Evolutionary conservation across 805 yeast genomes (phyloP), one percentile per base, ranked within the genome.

Genomic region (Kuraishia hungarica): DNA sequence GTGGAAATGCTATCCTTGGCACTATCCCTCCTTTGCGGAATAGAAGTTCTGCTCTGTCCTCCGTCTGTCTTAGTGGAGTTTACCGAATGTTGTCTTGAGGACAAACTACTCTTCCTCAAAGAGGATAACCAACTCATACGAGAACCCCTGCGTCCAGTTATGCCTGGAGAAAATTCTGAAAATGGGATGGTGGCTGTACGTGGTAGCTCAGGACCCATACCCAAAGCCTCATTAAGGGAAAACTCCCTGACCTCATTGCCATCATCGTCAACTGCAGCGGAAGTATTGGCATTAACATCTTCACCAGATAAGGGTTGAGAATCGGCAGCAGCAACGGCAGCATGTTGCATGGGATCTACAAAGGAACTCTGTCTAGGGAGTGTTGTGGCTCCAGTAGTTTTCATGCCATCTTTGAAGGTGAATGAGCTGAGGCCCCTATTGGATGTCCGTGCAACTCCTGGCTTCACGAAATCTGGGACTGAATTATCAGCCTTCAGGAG

Each of bases 311-410:
- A 5, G 5, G 29, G 10, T 10, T 26, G 29, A 26, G 29, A 6
- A 26, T 26, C 29, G 29, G 29, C 10, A 10, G 29, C 29, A 20
- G 5, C 7, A 43, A n/a, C 48, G 10, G n/a, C 51, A 6, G 20
- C 51, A 23, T 24, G 20, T 17, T 50, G 43, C 24, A 50, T 50
- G 43, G 52, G 52, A 35, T 50, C 52, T 8, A 50, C 46, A 7
- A 50, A 17, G 21, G 52, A 50, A 13, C 22, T 19, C 43, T 50
- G 52, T 11, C 52, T 26, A 15, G 43, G 43, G 17, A 35, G 15
- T 15, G 11, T 35, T 2, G 43, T 15, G 4, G 3, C 43, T 3
- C 43, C 17, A 10, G 43, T 13, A 35, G 43, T 10, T 3, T 35
- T 35, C 4, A 3, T 13, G 5, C 43, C 43, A 35, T 13, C 17